phyloP scores from a whole-genome alignment of 225 moss, liverwort and hornwort genomes.

The Asterella californica region DNA sequence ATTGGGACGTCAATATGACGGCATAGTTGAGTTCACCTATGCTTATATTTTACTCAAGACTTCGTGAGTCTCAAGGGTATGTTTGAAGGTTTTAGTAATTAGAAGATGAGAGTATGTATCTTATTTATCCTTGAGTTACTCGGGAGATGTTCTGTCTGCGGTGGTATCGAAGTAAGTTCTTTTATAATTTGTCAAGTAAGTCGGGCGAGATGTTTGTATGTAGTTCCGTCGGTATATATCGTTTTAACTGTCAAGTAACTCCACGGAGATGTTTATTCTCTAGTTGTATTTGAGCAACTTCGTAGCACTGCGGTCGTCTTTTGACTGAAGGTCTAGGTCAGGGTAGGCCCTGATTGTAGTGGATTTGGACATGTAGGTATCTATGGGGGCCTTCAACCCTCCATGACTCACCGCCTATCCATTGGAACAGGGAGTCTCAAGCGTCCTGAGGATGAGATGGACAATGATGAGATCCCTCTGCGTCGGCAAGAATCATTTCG shows the following conservation, averaged over 20 bases:
- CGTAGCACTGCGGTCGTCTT: background rate
- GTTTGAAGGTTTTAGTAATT: background rate
- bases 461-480: conserved; percentile 76
- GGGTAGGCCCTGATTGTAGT: conserved; percentile 28
- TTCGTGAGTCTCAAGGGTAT: background rate
- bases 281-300: conserved; percentile 1
- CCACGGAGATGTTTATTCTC: background rate
- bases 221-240: background rate
- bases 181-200: background rate
- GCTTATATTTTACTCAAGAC: background rate
- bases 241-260: background rate
- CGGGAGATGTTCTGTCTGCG: no score
- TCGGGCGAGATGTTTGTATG: background rate
- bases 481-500: conserved; percentile 66
- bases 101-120: background rate
- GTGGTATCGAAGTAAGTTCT: background rate
- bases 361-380: conserved; percentile 44
- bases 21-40: conserved; percentile 13
- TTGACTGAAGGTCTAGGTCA: conserved; percentile 14
- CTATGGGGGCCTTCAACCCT: conserved; percentile 52
- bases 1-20: conserved; percentile 11
- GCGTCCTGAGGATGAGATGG: conserved; percentile 63
- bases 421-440: conserved; percentile 61
- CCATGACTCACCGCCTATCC: conserved; percentile 59
- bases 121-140: background rate